Percentiles rank a stretch among this genome's conserved stretches.
These are phyloP conservation scores for Salix caprea DNA, from an alignment of 345 rosid species.

Conservation along the genomic window DNA sequence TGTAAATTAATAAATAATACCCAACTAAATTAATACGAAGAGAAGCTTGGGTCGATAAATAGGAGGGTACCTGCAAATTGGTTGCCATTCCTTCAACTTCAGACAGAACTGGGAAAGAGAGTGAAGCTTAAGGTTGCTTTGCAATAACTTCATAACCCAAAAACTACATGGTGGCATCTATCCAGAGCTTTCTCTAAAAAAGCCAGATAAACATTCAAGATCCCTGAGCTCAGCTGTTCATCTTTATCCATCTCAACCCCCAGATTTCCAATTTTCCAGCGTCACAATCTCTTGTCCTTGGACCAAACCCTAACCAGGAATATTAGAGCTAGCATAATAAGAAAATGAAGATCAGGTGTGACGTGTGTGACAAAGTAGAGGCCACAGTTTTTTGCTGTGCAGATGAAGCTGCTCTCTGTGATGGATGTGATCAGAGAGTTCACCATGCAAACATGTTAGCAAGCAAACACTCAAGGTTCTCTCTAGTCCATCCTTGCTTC, in stretches of 20 bases:
- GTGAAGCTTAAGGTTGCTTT: background rate
- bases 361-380: constrained; percentile 55
- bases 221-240: constrained; percentile 15
- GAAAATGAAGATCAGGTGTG: constrained; percentile 72
- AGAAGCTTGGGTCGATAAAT: constrained; percentile 14
- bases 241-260: background rate
- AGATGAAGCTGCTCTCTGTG: constrained; percentile 81
- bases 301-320: background rate
- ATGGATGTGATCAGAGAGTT: constrained; percentile 56
- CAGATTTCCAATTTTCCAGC: background rate
- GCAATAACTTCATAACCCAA: background rate
- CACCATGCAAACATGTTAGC: constrained; percentile 74
- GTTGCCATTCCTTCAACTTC: constrained; percentile 9
- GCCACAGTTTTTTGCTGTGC: constrained; percentile 62
- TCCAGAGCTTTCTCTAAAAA: constrained; percentile 24
- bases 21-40: background rate
- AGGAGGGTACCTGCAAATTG: background rate
- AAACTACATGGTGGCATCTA: background rate
- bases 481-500: constrained; percentile 45
- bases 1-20: background rate
- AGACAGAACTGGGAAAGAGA: background rate
- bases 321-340: background rate
- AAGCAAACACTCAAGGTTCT: constrained; percentile 55
- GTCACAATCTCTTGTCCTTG: background rate
- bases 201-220: constrained; percentile 13